phyloP scores from a whole-genome alignment of 2,329 filamentous ascomycete genomes.

The Aspergillus arachidicola region DNA sequence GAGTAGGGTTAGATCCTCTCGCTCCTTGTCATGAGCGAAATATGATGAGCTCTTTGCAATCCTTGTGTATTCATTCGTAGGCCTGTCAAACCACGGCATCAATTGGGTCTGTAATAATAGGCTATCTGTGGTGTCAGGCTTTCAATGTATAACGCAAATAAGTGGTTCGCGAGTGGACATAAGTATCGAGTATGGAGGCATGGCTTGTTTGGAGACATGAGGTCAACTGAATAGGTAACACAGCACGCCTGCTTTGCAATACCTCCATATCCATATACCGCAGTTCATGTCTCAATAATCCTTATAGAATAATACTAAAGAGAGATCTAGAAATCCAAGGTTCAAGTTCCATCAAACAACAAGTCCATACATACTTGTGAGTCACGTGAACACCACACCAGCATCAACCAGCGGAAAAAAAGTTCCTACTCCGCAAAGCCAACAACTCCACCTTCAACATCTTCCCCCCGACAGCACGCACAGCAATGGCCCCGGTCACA shows the following conservation, averaged over 20 bases:
- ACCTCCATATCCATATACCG: background rate
- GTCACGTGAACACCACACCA: background rate
- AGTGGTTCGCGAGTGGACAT: background rate
- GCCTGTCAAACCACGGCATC: background rate
- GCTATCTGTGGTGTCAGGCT: background rate
- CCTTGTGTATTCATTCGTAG: background rate
- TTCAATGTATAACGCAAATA: background rate
- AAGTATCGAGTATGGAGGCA: background rate
- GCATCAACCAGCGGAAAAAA: background rate
- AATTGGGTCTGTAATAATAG: background rate
- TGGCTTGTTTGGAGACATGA: background rate
- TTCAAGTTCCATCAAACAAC: background rate
- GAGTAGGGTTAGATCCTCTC: background rate
- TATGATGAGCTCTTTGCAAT: background rate
- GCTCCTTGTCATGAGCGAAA: background rate
- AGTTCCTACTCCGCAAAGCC: constrained; percentile 3
- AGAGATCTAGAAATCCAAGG: background rate
- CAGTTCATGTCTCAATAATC: background rate
- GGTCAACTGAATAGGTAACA: background rate
- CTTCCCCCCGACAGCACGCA: background rate
- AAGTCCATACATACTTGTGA: background rate
- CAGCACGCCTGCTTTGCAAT: background rate
- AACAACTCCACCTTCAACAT: constrained; percentile 14
- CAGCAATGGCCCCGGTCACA: constrained; percentile 23
- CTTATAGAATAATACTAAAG: background rate